These are phyloP conservation scores for Pythium coloratum DNA, from an alignment of 352 stramenopile genomes.

Conservation along the genomic window DNA sequence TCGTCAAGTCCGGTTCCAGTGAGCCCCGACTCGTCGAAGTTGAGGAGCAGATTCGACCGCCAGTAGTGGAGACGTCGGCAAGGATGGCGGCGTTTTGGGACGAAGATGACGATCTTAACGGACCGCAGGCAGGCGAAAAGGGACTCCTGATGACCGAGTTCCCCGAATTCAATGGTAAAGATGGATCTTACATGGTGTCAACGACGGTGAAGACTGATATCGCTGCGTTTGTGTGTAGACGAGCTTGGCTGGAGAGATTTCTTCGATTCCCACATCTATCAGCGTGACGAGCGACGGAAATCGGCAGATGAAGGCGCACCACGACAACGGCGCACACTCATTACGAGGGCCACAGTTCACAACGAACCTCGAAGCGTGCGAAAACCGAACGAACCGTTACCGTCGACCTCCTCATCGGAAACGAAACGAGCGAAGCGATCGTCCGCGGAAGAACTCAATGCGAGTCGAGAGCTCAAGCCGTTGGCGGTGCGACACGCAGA, in stretches of 20 bases:
- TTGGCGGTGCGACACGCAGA: neutral
- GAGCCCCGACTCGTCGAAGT: too few relatives aligned
- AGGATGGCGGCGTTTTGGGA: neutral
- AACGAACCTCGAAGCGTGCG: neutral
- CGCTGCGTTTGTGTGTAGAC: slow-evolving; percentile 27
- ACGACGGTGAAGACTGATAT: neutral
- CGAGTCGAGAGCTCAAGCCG: neutral
- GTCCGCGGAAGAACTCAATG: neutral
- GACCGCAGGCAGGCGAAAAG: slow-evolving; percentile 15
- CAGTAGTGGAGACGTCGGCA: neutral
- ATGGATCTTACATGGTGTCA: neutral
- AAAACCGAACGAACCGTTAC: neutral
- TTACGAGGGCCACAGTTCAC: neutral
- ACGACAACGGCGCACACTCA: slow-evolving; percentile 5
- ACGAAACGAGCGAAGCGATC: neutral
- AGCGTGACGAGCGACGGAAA: slow-evolving; percentile 22
- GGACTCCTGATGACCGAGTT: slow-evolving; percentile 37
- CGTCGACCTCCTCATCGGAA: neutral
- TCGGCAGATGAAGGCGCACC: slow-evolving; percentile 15
- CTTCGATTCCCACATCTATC: slow-evolving; percentile 54
- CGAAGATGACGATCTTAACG: neutral
- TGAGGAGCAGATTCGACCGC: neutral
- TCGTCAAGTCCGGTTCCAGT: too few relatives aligned
- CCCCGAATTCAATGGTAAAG: slow-evolving; percentile 42
- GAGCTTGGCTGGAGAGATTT: slow-evolving; percentile 48